Percentiles rank a stretch among this genome's conserved stretches.
Evolutionary conservation across 495 filamentous ascomycete genomes (phyloP).

Genomic region (Penicillium atrosanguineum): DNA sequence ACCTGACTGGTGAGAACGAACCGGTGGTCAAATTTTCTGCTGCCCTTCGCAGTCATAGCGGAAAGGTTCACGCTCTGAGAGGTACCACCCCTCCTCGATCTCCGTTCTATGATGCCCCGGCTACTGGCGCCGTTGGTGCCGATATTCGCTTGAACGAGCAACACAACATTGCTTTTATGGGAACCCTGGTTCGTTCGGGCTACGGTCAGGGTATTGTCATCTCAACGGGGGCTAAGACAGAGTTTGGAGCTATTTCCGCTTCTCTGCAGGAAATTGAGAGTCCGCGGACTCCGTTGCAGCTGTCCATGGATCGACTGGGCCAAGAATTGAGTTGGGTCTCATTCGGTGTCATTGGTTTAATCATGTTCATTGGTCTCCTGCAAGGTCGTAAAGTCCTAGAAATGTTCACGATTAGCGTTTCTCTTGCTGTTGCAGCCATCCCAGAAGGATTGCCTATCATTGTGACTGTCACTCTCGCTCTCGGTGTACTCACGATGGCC

Average conservation of each 20-base stretch:
- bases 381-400: constrained; percentile 88
- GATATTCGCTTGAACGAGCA: constrained; percentile 65
- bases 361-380: constrained; percentile 82
- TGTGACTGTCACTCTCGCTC: constrained; percentile 91
- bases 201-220: constrained; percentile 95
- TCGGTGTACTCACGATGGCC: constrained; percentile 95
- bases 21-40: constrained; percentile 75
- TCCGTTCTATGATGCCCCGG: constrained; percentile 59
- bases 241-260: constrained; percentile 94
- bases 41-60: constrained; percentile 43
- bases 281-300: constrained; percentile 86
- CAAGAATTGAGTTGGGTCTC: constrained; percentile 94
- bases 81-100: constrained; percentile 46
- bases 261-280: constrained; percentile 92
- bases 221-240: constrained; percentile 85
- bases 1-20: constrained; percentile 95
- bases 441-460: constrained; percentile 97
- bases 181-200: constrained; percentile 92
- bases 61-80: constrained; percentile 19
- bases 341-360: constrained; percentile 89
- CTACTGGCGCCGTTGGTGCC: constrained; percentile 59
- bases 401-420: constrained; percentile 97
- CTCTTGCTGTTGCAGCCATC: constrained; percentile 93
- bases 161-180: constrained; percentile 95
- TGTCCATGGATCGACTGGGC: constrained; percentile 95